Conservation (phyloP, 2,329 filamentous ascomycete genomes). For the Dothistroma pini region DNA sequence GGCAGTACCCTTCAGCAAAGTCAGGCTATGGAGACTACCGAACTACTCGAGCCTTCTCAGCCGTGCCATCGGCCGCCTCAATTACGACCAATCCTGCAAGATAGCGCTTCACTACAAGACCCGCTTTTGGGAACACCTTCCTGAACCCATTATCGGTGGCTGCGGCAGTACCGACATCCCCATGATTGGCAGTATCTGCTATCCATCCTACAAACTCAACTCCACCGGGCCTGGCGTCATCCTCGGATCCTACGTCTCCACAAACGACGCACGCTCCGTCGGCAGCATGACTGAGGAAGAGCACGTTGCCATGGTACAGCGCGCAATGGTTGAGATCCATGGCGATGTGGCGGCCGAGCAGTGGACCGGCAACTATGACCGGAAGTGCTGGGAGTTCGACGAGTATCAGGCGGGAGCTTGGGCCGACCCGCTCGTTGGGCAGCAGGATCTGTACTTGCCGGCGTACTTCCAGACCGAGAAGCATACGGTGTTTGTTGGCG, state of each 20-base stretch:
- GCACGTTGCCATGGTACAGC: slow-evolving; percentile 60
- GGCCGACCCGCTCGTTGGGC: slow-evolving; percentile 55
- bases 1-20: slow-evolving; percentile 60
- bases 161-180: slow-evolving; percentile 60
- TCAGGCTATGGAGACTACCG: slow-evolving; percentile 60
- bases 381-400: slow-evolving; percentile 64
- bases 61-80: slow-evolving; percentile 48
- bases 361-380: slow-evolving; percentile 62
- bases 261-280: slow-evolving; percentile 45
- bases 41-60: slow-evolving; percentile 49
- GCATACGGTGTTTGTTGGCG: slow-evolving; percentile 60
- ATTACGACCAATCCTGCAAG: slow-evolving; percentile 52
- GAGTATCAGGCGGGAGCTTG: slow-evolving; percentile 60
- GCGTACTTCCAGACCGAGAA: slow-evolving; percentile 69
- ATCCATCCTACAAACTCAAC: slow-evolving; percentile 65
- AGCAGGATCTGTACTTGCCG: slow-evolving; percentile 67
- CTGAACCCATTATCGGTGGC: slow-evolving; percentile 59
- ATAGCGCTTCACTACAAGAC: slow-evolving; percentile 66
- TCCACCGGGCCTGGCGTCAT: slow-evolving; percentile 59
- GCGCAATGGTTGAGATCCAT: slow-evolving; percentile 66
- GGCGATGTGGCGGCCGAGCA: slow-evolving; percentile 57
- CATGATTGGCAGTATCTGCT: slow-evolving; percentile 61
- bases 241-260: slow-evolving; percentile 56
- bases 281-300: slow-evolving; percentile 53
- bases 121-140: slow-evolving; percentile 57